Evolutionary conservation across 495 filamentous ascomycete genomes (phyloP).

Genomic region (Margaritispora aquatica): DNA sequence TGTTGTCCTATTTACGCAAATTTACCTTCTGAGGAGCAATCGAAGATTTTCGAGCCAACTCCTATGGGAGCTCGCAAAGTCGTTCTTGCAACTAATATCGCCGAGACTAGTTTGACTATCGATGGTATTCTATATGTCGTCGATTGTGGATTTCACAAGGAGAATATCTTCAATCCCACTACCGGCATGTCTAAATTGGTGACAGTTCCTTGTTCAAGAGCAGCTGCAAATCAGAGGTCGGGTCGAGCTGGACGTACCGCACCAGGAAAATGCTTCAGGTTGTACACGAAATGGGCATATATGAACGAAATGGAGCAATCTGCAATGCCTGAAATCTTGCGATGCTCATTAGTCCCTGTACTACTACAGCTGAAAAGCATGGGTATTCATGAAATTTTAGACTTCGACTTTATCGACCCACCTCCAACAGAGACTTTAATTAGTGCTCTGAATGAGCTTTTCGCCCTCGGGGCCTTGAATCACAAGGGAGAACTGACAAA

Average conservation of each 20-base stretch:
- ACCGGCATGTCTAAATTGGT: slow-evolving; percentile 91
- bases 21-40: slow-evolving; percentile 76
- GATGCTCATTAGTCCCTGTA: slow-evolving; percentile 78
- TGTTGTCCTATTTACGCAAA: slow-evolving; percentile 88
- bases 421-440: slow-evolving; percentile 89
- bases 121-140: slow-evolving; percentile 91
- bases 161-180: slow-evolving; percentile 87
- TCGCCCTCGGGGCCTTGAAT: slow-evolving; percentile 85
- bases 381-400: slow-evolving; percentile 88
- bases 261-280: slow-evolving; percentile 88
- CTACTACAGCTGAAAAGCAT: slow-evolving; percentile 84
- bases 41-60: slow-evolving; percentile 86
- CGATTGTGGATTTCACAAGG: slow-evolving; percentile 88
- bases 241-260: slow-evolving; percentile 90
- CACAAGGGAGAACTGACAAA: slow-evolving; percentile 87
- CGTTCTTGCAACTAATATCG: slow-evolving; percentile 85
- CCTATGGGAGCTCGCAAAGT: slow-evolving; percentile 77
- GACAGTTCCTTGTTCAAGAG: slow-evolving; percentile 88
- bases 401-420: slow-evolving; percentile 96
- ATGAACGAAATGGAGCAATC: slow-evolving; percentile 91
- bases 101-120: slow-evolving; percentile 83
- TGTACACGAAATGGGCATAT: slow-evolving; percentile 94
- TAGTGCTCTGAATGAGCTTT: slow-evolving; percentile 84
- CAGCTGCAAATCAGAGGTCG: slow-evolving; percentile 86
- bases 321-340: slow-evolving; percentile 91